Conservation (phyloP, 2,329 filamentous ascomycete species). For the Diaporthe velutina region DNA sequence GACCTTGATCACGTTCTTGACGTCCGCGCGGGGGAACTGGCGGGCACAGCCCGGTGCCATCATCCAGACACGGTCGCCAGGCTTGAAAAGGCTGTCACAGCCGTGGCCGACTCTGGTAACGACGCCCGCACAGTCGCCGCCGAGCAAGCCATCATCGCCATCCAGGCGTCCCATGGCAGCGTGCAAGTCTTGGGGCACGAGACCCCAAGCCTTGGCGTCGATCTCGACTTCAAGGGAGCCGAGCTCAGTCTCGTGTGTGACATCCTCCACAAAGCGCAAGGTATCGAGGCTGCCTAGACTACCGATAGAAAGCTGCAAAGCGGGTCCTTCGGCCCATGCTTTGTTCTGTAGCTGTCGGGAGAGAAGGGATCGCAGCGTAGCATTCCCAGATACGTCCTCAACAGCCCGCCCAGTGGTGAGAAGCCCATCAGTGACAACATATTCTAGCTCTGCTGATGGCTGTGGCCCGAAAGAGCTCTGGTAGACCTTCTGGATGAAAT, state of each 20-base stretch:
- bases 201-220: constrained; percentile 48
- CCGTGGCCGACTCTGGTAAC: constrained; percentile 49
- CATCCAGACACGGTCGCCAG: constrained; percentile 48
- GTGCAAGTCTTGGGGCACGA: constrained; percentile 57
- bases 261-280: constrained; percentile 40
- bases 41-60: constrained; percentile 35
- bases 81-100: constrained; percentile 37
- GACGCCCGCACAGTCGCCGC: constrained; percentile 48
- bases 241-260: constrained; percentile 19
- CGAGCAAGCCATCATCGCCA: constrained; percentile 45
- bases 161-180: constrained; percentile 49
- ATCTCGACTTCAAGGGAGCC: constrained; percentile 51
- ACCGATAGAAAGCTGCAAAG: constrained; percentile 27
- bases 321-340: constrained; percentile 19
- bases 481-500: not conserved
- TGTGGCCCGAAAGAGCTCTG: not conserved
- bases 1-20: constrained; percentile 45
- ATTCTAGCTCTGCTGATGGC: constrained; percentile 6
- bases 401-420: constrained; percentile 9
- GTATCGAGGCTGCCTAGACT: constrained; percentile 38
- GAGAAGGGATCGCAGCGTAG: not conserved
- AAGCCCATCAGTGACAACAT: constrained; percentile 8
- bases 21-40: constrained; percentile 23
- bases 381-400: constrained; percentile 7
- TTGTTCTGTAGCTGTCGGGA: constrained; percentile 6